These are phyloP conservation scores for Blastocystis sp. DNA, from an alignment of 352 stramenopile species.

Conservation along the genomic window DNA sequence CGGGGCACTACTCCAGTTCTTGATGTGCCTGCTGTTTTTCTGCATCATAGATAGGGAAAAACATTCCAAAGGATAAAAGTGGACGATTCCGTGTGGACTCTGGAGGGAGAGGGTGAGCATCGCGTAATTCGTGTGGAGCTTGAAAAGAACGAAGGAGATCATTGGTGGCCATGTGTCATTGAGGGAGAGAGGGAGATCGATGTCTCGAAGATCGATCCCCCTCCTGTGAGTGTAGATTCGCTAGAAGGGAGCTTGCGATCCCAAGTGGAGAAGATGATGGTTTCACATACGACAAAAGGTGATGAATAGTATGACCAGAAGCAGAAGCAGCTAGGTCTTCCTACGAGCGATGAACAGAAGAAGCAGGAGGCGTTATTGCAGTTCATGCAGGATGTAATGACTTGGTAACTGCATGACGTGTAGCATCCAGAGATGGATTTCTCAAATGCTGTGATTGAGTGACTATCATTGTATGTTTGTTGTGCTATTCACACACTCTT, in stretches of 20 bases:
- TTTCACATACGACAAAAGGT: neutral
- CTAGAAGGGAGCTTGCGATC: conserved; percentile 20
- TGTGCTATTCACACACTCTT: neutral
- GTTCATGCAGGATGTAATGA: conserved; percentile 27
- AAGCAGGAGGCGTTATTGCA: conserved; percentile 14
- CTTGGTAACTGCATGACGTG: neutral
- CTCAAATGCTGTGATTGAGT: conserved; percentile 30
- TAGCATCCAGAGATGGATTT: conserved; percentile 48
- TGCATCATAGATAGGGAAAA: neutral
- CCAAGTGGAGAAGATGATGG: conserved; percentile 67
- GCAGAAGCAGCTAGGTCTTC: neutral
- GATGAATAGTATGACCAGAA: conserved; percentile 24
- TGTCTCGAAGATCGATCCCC: conserved; percentile 51
- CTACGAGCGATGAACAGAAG: neutral
- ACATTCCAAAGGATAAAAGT: conserved; percentile 47
- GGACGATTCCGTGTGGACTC: conserved; percentile 56
- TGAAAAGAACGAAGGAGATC: conserved; percentile 54
- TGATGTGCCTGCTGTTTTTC: neutral
- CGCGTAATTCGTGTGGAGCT: conserved; percentile 39
- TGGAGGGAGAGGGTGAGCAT: conserved; percentile 14
- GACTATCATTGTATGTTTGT: conserved; percentile 5
- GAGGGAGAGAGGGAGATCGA: conserved; percentile 23
- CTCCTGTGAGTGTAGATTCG: conserved; percentile 12
- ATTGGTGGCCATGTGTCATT: conserved; percentile 42
- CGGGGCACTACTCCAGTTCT: neutral